Evolutionary conservation across 148 eudicot species (phyloP).

Genomic region (Nyssa sinensis): DNA sequence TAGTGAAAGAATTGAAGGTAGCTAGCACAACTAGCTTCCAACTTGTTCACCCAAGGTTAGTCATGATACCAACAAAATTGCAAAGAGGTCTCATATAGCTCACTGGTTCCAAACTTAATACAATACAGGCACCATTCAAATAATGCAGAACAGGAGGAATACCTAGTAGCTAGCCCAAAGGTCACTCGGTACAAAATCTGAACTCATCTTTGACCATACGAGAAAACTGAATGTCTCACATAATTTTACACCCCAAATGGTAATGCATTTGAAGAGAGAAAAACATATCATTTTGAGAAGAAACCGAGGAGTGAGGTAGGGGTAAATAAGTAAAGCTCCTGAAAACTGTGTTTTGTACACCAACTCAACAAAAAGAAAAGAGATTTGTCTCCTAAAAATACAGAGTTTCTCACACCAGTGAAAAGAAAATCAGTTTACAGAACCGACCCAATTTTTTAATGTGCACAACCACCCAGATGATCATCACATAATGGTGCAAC

Average conservation of each 20-base stretch:
- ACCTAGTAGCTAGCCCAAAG: no score
- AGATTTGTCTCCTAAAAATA: slow-evolving; percentile 13
- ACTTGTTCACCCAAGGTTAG: no score
- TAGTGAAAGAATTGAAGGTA: no score
- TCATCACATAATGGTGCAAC: slow-evolving; percentile 80
- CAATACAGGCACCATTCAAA: no score
- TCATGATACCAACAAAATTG: no score
- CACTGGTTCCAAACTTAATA: no score
- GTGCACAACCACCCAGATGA: slow-evolving; percentile 6
- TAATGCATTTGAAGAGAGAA: no score
- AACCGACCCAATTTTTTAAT: slow-evolving; percentile 1
- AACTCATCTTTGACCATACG: background rate
- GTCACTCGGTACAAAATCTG: background rate
- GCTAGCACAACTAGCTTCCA: no score
- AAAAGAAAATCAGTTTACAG: slow-evolving; percentile 9
- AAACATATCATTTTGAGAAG: no score
- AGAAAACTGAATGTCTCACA: slow-evolving; percentile 9
- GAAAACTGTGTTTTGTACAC: slow-evolving; percentile 9
- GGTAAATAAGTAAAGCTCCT: slow-evolving; percentile 9
- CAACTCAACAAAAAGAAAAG: slow-evolving; percentile 4
- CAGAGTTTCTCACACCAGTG: slow-evolving; percentile 19
- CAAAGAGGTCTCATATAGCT: no score
- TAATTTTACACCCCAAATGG: background rate
- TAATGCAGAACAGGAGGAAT: no score
- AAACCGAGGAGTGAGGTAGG: background rate